A percentile compares a stretch with the other conserved stretches of the same genome.
Conservation (phyloP, 208 protist genomes). For the Baffinella frigidus region DNA sequence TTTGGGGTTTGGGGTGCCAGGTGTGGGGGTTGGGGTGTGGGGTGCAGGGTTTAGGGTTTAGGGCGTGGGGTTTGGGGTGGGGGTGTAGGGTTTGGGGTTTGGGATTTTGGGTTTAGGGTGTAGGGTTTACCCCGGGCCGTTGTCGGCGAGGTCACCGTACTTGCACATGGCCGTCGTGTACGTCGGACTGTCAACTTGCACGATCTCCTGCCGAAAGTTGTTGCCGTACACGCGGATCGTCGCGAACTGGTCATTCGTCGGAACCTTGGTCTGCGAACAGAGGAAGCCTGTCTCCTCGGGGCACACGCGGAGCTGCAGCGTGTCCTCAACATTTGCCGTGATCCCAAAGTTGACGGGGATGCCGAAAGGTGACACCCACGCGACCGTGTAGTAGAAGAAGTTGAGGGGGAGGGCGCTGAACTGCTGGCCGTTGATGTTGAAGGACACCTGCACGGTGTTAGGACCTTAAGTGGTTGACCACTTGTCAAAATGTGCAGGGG, state of each 20-base stretch:
- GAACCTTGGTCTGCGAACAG: neutral
- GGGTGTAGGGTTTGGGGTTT: no score
- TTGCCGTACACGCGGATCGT: constrained; percentile 21
- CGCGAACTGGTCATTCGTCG: neutral
- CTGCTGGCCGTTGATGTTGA: constrained; percentile 34
- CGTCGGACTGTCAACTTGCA: neutral
- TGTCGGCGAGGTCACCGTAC: neutral
- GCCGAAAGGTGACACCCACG: neutral
- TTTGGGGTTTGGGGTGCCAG: no score
- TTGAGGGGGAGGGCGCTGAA: neutral
- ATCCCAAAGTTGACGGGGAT: neutral
- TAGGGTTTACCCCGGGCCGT: neutral
- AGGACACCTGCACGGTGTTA: neutral
- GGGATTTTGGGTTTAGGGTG: no score
- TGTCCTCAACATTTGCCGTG: neutral
- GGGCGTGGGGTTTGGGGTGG: no score
- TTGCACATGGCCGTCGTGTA: neutral
- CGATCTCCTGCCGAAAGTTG: neutral
- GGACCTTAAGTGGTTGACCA: neutral
- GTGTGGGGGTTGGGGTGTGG: no score
- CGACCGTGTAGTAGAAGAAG: constrained; percentile 44
- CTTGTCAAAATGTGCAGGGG: no score
- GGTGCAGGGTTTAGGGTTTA: no score
- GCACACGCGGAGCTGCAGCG: neutral
- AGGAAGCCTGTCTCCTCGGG: constrained; percentile 2